phyloP scores from a whole-genome alignment of 495 filamentous ascomycete genomes.

The Jackrogersella minutella region DNA sequence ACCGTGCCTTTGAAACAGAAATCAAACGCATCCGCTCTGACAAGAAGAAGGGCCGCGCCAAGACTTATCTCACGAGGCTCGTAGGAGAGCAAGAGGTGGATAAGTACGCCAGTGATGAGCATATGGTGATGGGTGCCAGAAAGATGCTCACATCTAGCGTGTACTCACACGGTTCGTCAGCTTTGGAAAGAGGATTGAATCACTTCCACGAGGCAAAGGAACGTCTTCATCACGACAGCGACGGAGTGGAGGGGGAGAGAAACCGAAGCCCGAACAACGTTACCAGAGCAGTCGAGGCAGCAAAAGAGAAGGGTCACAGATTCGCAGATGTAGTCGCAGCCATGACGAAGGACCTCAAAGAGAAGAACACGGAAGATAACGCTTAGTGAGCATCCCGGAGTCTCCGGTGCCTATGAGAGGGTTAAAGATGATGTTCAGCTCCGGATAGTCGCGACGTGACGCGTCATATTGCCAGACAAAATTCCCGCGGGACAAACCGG shows the following conservation, averaged over 20 bases:
- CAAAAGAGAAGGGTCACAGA: conserved; percentile 34
- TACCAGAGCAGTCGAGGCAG: conserved; percentile 19
- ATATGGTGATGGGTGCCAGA: conserved; percentile 42
- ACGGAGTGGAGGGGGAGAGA: neutral
- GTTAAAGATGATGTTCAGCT: neutral
- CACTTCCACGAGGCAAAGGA: conserved; percentile 14
- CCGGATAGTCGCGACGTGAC: conserved; percentile 12
- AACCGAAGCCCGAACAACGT: conserved; percentile 9
- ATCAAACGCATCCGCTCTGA: conserved; percentile 70
- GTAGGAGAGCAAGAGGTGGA: conserved; percentile 39
- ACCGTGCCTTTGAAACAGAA: conserved; percentile 83
- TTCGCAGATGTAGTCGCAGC: conserved; percentile 39
- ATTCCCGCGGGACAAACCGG: neutral
- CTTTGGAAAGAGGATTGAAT: conserved; percentile 13
- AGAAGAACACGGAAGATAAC: conserved; percentile 10
- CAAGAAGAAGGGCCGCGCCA: conserved; percentile 35
- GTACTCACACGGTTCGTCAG: conserved; percentile 13
- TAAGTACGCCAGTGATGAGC: conserved; percentile 42
- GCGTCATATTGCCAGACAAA: conserved; percentile 14
- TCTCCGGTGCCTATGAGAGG: conserved; percentile 13
- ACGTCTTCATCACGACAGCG: conserved; percentile 3
- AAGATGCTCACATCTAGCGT: conserved; percentile 25
- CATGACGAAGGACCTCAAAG: conserved; percentile 34
- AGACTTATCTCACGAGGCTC: conserved; percentile 42
- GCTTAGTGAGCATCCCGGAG: conserved; percentile 27